Evolutionary conservation across 1,139 yeast species (phyloP).

Genomic region (Geotrichum restrictum): DNA sequence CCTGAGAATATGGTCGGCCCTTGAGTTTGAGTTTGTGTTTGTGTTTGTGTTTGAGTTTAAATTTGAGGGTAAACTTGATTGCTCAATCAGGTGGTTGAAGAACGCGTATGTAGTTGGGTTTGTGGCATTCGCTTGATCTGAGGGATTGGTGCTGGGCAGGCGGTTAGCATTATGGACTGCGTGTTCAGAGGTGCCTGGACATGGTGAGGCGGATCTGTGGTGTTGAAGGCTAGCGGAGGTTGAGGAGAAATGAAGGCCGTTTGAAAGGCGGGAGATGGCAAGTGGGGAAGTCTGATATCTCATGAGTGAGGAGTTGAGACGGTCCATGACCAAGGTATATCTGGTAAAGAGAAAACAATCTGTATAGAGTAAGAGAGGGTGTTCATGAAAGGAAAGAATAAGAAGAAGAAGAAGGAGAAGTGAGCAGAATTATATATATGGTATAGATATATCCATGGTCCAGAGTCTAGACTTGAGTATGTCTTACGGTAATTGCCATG

Average conservation of each 20-base stretch:
- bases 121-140: neutral
- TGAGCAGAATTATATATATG: neutral
- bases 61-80: neutral
- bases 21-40: no score
- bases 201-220: neutral
- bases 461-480: no score
- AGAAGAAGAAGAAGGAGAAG: neutral
- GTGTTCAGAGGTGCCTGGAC: neutral
- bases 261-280: constrained; percentile 19
- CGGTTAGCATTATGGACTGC: neutral
- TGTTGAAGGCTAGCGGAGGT: neutral
- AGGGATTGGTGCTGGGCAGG: neutral
- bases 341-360: neutral
- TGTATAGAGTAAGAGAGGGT: neutral
- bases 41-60: no score
- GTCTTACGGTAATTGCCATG: neutral
- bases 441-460: no score
- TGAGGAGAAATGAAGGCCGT: constrained; percentile 14
- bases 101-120: constrained; percentile 5
- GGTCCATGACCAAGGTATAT: neutral
- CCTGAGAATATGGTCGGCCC: no score
- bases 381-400: neutral
- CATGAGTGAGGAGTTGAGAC: neutral
- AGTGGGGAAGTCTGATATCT: constrained; percentile 8
- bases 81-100: constrained; percentile 8